Evolutionary conservation across 78 protist species (phyloP).

Genomic region (Dictyostelium capitatum): DNA sequence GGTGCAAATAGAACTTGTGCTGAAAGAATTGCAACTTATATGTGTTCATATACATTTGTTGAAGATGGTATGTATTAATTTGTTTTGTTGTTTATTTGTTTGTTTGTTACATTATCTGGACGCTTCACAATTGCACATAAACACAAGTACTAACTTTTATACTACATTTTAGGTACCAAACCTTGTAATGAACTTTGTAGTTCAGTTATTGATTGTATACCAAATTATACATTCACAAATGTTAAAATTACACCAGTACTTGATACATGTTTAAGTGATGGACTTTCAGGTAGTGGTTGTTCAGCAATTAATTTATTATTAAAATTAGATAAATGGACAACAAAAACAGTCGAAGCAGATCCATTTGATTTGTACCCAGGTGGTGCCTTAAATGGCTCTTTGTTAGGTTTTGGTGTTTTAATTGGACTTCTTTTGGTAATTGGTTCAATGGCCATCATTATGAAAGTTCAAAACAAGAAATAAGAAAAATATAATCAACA

Average conservation of each 20-base stretch:
- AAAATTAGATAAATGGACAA: too few relatives aligned
- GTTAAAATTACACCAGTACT: neutral
- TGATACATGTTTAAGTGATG: neutral
- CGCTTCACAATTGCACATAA: too few relatives aligned
- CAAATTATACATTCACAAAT: neutral
- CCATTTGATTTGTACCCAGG: slow-evolving; percentile 14
- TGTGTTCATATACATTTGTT: slow-evolving; percentile 15
- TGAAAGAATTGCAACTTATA: neutral
- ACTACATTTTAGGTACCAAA: too few relatives aligned
- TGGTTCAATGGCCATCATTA: slow-evolving; percentile 34
- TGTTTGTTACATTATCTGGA: too few relatives aligned
- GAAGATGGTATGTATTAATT: neutral
- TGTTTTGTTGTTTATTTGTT: neutral
- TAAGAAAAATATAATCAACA: neutral
- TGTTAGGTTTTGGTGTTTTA: slow-evolving; percentile 66
- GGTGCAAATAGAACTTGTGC: neutral
- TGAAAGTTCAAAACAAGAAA: slow-evolving; percentile 47
- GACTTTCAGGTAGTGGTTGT: neutral
- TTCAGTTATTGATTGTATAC: neutral
- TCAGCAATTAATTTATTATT: neutral
- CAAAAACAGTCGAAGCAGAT: neutral
- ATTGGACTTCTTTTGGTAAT: slow-evolving; percentile 22
- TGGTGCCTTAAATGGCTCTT: slow-evolving; percentile 31
- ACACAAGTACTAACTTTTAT: too few relatives aligned
- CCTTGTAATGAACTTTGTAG: neutral